A percentile compares a stretch with the other conserved stretches of the same genome.
These are phyloP conservation scores for Ceratocystis papillata DNA, from an alignment of 2,329 filamentous ascomycete species.

Conservation along the genomic window DNA sequence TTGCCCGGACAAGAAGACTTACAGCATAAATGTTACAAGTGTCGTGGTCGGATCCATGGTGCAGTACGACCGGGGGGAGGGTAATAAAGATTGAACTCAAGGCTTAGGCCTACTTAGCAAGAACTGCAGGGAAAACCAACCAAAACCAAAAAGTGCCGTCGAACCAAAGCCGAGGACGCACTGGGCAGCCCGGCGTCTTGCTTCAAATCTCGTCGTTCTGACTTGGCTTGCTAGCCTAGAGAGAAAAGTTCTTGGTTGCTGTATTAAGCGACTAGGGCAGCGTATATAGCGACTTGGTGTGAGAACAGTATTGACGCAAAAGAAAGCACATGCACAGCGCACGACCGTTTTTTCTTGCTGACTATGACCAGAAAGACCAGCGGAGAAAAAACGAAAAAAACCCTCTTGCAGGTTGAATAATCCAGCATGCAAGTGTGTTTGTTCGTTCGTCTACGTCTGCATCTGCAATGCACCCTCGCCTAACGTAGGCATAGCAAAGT, in stretches of 20 bases:
- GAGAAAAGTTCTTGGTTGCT: no score
- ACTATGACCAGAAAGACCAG: background rate
- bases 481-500: background rate
- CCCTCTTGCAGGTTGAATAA: no score
- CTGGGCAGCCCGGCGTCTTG: background rate
- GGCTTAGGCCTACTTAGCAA: background rate
- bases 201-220: background rate
- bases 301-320: background rate
- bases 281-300: no score
- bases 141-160: background rate
- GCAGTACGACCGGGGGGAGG: background rate
- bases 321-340: background rate
- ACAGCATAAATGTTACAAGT: slow-evolving; percentile 59
- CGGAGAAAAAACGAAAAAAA: background rate
- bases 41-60: slow-evolving; percentile 52
- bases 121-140: background rate
- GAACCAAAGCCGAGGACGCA: background rate
- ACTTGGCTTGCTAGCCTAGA: background rate
- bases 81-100: background rate
- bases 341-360: background rate
- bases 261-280: no score
- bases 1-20: slow-evolving; percentile 33
- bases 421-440: no score
- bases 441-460: background rate
- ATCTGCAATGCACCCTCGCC: background rate